A percentile compares a stretch with the other conserved stretches of the same genome.
Evolutionary conservation across 768 basidiomycete species (phyloP).

Genomic region (Mrakia blollopis): DNA sequence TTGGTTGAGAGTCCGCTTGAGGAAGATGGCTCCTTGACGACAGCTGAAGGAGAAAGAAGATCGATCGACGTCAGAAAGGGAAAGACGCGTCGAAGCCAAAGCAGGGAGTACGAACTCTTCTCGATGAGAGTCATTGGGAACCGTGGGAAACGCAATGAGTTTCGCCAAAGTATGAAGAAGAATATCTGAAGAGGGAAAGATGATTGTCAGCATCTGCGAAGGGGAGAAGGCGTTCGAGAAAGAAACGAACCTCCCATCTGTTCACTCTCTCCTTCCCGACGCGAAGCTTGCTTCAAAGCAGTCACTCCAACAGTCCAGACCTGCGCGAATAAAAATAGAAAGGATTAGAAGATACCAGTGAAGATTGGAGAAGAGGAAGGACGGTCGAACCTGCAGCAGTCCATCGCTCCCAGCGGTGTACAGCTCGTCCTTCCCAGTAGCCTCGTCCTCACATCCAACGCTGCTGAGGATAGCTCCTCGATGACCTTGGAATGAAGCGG

Average conservation of each 20-base stretch:
- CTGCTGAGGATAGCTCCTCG: conserved; percentile 77
- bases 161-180: conserved; percentile 42
- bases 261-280: background rate
- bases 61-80: background rate
- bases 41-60: conserved; percentile 49
- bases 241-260: background rate
- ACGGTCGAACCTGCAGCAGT: conserved; percentile 49
- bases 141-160: conserved; percentile 80
- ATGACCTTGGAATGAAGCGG: conserved; percentile 76
- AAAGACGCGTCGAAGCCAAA: background rate
- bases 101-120: conserved; percentile 49
- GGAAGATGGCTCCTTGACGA: conserved; percentile 86
- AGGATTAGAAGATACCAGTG: conserved; percentile 36
- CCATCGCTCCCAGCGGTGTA: conserved; percentile 83
- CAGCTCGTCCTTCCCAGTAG: conserved; percentile 46
- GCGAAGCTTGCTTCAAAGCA: conserved; percentile 43
- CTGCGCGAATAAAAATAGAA: conserved; percentile 41
- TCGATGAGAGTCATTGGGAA: conserved; percentile 63
- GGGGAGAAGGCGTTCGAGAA: too few species aligned
- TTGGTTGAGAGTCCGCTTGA: conserved; percentile 79
- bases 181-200: conserved; percentile 19
- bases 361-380: conserved; percentile 26
- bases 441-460: conserved; percentile 49
- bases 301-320: background rate
- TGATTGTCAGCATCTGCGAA: too few species aligned